Evolutionary conservation across 2,329 filamentous ascomycete genomes (phyloP), one percentile per base, ranked within the genome.

Genomic region (Aspergillus sp.): DNA sequence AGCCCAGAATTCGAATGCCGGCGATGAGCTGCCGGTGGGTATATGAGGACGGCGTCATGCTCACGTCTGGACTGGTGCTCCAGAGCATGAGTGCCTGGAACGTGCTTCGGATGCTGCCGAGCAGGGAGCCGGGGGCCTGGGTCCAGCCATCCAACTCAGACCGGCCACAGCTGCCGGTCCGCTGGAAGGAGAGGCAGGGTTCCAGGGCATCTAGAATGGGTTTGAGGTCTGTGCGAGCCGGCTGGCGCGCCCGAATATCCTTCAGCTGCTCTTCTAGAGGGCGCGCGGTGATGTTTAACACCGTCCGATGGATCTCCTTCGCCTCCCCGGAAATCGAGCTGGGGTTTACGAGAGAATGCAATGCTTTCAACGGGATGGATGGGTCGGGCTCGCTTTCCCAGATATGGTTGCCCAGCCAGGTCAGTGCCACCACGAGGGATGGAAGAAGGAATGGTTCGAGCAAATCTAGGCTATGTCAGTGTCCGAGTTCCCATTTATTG

Each of bases 401-500:
- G 46, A 85, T 82, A 66, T 85, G 80, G 49, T 82, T 80, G 4
- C 82, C 79, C 55, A 87, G 79, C 85, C 86, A 89, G 18, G 75
- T 81, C 31, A 88, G 71, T 2, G 84, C 84, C 42, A 84, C 80
- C 18, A 87, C 77, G 4, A 89, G 73, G 1, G 86, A 86, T 0
- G 86, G 86, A 4, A 88, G 73, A 12, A 89, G 75, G 66, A 87
- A 88, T 0, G 86, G 85, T 67, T 88, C 85, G 9, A 87, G 80
- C 0, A 89, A 76, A 69, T 87, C 83, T 85, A 29, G 26, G 57
- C 46, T 16, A 46, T 16, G 54, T 60, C 32, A 64, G 67, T 54
- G 58, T 52, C 16, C 22, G 22, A 50, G 11, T 12, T 42, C 14
- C 3, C 16, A 42, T 7, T n/a, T 6, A 7, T 42, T 31, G 6